A percentile compares a stretch with the other conserved stretches of the same genome.
phyloP scores from a whole-genome alignment of 495 filamentous ascomycete species.

The Penicillium argentinense region DNA sequence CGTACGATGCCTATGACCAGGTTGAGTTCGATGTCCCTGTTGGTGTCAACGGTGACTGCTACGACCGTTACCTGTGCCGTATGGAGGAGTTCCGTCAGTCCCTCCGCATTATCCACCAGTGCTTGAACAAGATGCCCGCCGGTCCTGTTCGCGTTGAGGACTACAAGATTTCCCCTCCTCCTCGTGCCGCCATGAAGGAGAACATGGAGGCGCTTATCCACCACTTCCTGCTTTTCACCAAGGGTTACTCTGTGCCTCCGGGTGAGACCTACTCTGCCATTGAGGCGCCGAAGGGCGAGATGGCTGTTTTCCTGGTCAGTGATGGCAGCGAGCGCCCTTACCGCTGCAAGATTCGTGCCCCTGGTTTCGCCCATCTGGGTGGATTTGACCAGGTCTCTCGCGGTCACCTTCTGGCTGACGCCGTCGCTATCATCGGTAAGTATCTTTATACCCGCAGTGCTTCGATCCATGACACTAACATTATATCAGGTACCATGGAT shows the following conservation, averaged over 20 bases:
- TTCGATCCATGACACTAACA: conserved; percentile 11
- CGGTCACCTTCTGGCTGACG: conserved; percentile 94
- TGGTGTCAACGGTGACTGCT: conserved; percentile 96
- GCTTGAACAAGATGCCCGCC: conserved; percentile 96
- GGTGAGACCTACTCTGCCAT: conserved; percentile 98
- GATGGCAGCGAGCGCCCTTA: conserved; percentile 97
- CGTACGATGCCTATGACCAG: conserved; percentile 96
- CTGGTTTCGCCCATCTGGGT: conserved; percentile 92
- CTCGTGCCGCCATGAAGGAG: conserved; percentile 98
- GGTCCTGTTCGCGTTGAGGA: conserved; percentile 94
- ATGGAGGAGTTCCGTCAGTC: conserved; percentile 99
- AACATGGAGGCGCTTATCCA: conserved; percentile 99
- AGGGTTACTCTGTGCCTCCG: conserved; percentile 96
- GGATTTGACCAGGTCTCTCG: conserved; percentile 90
- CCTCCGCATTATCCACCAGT: conserved; percentile 97
- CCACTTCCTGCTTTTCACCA: conserved; percentile 98
- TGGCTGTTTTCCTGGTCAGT: conserved; percentile 96
- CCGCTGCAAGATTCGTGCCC: conserved; percentile 94
- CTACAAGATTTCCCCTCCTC: conserved; percentile 97
- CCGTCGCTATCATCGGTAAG: conserved; percentile 88
- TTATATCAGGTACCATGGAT: conserved; percentile 70
- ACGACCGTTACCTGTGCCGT: conserved; percentile 97
- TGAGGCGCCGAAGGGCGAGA: conserved; percentile 98
- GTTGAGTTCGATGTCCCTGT: conserved; percentile 99
- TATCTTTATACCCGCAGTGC: background rate